phyloP scores from a whole-genome alignment of 805 yeast genomes.

The Candida cerambycidarum region DNA sequence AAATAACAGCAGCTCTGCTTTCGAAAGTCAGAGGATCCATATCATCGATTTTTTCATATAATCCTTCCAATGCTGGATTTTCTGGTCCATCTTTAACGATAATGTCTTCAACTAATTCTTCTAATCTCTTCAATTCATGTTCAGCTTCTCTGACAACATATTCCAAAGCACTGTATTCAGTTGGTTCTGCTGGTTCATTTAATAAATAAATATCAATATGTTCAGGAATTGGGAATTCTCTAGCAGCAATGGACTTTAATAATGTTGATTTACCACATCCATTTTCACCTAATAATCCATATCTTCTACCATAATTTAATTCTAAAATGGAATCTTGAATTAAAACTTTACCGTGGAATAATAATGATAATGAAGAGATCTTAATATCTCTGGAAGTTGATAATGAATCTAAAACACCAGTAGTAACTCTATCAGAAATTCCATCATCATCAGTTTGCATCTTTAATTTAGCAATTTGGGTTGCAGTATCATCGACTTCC shows the following conservation, averaged over 20 bases:
- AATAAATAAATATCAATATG: conserved; percentile 86
- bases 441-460: conserved; percentile 94
- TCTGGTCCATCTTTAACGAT: conserved; percentile 95
- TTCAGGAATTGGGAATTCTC: conserved; percentile 95
- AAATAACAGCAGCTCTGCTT: conserved; percentile 91
- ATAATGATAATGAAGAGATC: conserved; percentile 81
- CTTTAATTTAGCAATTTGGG: conserved; percentile 81
- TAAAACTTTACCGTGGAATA: conserved; percentile 96
- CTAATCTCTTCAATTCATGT: conserved; percentile 84
- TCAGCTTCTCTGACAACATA: conserved; percentile 98
- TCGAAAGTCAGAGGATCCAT: conserved; percentile 97
- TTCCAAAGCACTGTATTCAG: conserved; percentile 88
- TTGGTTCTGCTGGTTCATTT: conserved; percentile 97
- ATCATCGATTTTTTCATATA: conserved; percentile 93
- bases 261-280: conserved; percentile 99
- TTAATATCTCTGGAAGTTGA: conserved; percentile 92
- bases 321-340: conserved; percentile 90
- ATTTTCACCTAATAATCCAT: conserved; percentile 96
- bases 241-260: conserved; percentile 87
- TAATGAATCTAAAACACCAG: conserved; percentile 92
- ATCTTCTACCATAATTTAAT: conserved; percentile 95
- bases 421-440: conserved; percentile 92
- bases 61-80: conserved; percentile 75
- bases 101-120: conserved; percentile 85
- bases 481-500: conserved; percentile 62